Evolutionary conservation across 768 basidiomycete genomes (phyloP).

Genomic region (Lactarius deliciosus): DNA sequence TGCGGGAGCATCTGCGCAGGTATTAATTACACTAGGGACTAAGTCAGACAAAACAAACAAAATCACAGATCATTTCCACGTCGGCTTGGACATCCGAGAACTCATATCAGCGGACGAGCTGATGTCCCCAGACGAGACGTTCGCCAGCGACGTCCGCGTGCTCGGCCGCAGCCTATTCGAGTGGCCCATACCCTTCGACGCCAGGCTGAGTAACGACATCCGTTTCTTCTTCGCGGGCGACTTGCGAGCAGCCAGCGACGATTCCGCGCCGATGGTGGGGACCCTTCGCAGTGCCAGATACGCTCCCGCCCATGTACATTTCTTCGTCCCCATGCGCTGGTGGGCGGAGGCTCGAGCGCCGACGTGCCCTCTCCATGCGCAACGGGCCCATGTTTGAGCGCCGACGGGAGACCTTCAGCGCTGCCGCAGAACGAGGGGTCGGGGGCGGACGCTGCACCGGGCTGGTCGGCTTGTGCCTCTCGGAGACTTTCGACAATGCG

Average conservation of each 20-base stretch:
- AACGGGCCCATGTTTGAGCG: slow-evolving; percentile 77
- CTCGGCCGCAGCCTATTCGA: slow-evolving; percentile 36
- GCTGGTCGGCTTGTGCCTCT: slow-evolving; percentile 7
- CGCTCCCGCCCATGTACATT: slow-evolving; percentile 36
- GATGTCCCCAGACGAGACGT: slow-evolving; percentile 45
- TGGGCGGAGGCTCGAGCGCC: slow-evolving; percentile 80
- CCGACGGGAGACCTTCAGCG: slow-evolving; percentile 46
- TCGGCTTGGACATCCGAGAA: slow-evolving; percentile 43
- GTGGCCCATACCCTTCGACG: slow-evolving; percentile 32
- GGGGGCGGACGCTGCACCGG: slow-evolving; percentile 14
- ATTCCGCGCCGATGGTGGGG: slow-evolving; percentile 33
- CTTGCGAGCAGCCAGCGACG: slow-evolving; percentile 30
- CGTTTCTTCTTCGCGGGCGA: slow-evolving; percentile 67
- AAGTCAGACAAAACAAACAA: slow-evolving; percentile 7
- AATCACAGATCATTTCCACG: slow-evolving; percentile 52
- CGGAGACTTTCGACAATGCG: background rate
- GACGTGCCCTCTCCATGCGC: slow-evolving; percentile 67
- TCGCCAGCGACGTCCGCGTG: slow-evolving; percentile 33
- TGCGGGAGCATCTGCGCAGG: slow-evolving; percentile 7
- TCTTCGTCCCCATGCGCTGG: slow-evolving; percentile 51
- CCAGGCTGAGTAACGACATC: slow-evolving; percentile 49
- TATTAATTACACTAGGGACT: slow-evolving; percentile 9
- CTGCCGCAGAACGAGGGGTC: slow-evolving; percentile 16
- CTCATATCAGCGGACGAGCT: slow-evolving; percentile 44
- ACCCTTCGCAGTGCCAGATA: slow-evolving; percentile 45